Evolutionary conservation across 495 filamentous ascomycete species (phyloP).

Genomic region (Platismatia glauca): DNA sequence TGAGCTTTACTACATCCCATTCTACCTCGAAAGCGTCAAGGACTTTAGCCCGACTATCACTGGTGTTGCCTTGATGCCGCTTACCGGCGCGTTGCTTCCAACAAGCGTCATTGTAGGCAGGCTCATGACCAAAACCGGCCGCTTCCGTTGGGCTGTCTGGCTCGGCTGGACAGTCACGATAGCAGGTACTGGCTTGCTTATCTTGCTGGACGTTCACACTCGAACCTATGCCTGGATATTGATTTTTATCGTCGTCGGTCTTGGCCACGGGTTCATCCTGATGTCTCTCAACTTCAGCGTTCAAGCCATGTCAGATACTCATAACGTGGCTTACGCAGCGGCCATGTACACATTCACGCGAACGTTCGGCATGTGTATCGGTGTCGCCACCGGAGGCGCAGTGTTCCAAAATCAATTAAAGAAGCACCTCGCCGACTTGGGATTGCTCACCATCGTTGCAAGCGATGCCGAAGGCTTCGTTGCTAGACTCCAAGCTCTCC

Average conservation of each 20-base stretch:
- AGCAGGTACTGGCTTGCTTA: conserved; percentile 39
- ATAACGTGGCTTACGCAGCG: conserved; percentile 43
- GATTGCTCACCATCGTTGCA: background rate
- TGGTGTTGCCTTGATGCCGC: conserved; percentile 45
- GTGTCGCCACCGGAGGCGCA: conserved; percentile 51
- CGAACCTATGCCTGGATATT: conserved; percentile 42
- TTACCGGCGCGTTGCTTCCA: conserved; percentile 39
- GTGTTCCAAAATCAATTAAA: conserved; percentile 45
- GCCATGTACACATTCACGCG: conserved; percentile 53
- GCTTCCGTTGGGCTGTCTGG: conserved; percentile 48
- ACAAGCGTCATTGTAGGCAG: conserved; percentile 38
- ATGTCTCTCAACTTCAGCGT: conserved; percentile 41
- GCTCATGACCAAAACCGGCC: conserved; percentile 39
- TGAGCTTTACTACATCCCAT: conserved; percentile 41
- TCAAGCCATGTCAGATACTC: conserved; percentile 41
- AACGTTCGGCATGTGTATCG: conserved; percentile 53
- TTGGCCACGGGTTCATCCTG: conserved; percentile 47
- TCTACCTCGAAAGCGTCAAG: conserved; percentile 45
- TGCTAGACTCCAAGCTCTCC: background rate
- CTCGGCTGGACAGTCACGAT: conserved; percentile 42
- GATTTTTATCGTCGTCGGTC: conserved; percentile 40
- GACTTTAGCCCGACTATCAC: conserved; percentile 37
- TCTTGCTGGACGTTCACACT: conserved; percentile 37
- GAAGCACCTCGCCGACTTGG: background rate
- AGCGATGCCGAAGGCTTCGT: conserved; percentile 1